A percentile compares a stretch with the other conserved stretches of the same genome.
Conservation (phyloP, 768 basidiomycete species). For the Brasilioporus rufonigricans region DNA sequence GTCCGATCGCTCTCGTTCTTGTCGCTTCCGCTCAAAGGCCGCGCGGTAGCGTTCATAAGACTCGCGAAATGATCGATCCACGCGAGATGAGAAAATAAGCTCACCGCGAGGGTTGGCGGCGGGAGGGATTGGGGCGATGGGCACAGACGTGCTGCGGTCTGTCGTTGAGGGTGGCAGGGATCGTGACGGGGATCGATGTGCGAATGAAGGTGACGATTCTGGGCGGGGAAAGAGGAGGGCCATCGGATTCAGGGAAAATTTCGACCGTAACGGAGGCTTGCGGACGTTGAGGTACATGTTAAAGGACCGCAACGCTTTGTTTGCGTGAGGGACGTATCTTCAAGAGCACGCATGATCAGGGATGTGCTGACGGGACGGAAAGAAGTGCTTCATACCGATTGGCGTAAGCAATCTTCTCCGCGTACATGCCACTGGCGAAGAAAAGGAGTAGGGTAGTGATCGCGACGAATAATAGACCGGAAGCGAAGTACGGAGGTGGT, state of each 20-base stretch:
- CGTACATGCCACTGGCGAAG: conserved; percentile 95
- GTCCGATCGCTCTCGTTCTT: conserved; percentile 54
- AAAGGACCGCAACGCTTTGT: conserved; percentile 84
- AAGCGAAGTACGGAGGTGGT: conserved; percentile 72
- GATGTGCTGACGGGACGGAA: conserved; percentile 7
- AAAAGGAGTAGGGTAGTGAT: conserved; percentile 90
- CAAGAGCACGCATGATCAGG: conserved; percentile 14
- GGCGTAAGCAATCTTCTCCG: conserved; percentile 94
- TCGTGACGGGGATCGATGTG: conserved; percentile 25
- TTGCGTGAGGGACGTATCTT: conserved; percentile 97
- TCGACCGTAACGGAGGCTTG: conserved; percentile 66
- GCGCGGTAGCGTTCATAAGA: conserved; percentile 89
- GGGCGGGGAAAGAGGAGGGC: conserved; percentile 37
- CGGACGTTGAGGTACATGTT: conserved; percentile 98
- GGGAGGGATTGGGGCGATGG: conserved; percentile 74
- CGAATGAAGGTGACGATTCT: conserved; percentile 18
- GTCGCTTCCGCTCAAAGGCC: conserved; percentile 78
- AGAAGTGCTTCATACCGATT: conserved; percentile 66
- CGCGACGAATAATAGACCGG: conserved; percentile 80
- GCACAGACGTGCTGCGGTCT: conserved; percentile 46
- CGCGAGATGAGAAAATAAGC: conserved; percentile 90
- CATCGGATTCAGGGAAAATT: conserved; percentile 44
- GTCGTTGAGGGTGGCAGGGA: conserved; percentile 31
- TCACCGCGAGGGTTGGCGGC: conserved; percentile 91
- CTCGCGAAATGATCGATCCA: conserved; percentile 80